Evolutionary conservation across 1,284 basidiomycete species (phyloP).

Genomic region (Melampsora larici-populina): DNA sequence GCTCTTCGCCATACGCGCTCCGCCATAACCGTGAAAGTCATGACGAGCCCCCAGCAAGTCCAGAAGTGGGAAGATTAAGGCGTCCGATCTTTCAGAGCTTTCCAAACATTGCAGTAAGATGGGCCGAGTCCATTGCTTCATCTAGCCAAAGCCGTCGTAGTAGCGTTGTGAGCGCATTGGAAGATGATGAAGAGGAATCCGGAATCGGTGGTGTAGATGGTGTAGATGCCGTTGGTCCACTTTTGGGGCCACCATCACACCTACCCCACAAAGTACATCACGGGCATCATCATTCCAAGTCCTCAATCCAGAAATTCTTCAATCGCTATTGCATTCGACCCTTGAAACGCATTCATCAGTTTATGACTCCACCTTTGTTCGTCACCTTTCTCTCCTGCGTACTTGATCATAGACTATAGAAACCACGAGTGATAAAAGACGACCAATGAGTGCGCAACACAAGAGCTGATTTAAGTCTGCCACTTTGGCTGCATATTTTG

Average conservation of each 20-base stretch:
- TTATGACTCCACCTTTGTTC: conserved; percentile 48
- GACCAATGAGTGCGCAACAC: conserved; percentile 1
- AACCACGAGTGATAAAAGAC: not conserved
- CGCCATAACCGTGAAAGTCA: not conserved
- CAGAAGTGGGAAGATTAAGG: not conserved
- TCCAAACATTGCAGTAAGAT: conserved; percentile 31
- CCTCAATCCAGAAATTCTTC: not conserved
- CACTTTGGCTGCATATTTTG: conserved; percentile 47
- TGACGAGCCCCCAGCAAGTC: not conserved
- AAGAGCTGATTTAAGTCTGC: conserved; percentile 45
- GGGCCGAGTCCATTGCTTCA: conserved; percentile 19
- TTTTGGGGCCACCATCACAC: not conserved
- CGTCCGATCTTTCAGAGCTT: conserved; percentile 40
- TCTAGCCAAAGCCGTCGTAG: conserved; percentile 46
- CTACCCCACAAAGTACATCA: not conserved
- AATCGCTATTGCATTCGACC: conserved; percentile 45
- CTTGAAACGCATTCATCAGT: conserved; percentile 45
- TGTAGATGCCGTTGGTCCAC: conserved; percentile 44
- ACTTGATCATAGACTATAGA: not conserved
- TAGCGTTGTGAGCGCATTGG: conserved; percentile 44
- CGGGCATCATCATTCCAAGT: conserved; percentile 35
- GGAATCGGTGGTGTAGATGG: conserved; percentile 44
- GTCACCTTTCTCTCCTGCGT: conserved; percentile 3
- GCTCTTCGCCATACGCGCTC: not conserved
- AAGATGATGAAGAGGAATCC: conserved; percentile 15